Evolutionary conservation across 108 stramenopile species (phyloP).

Genomic region (Conticribra guillardii): DNA sequence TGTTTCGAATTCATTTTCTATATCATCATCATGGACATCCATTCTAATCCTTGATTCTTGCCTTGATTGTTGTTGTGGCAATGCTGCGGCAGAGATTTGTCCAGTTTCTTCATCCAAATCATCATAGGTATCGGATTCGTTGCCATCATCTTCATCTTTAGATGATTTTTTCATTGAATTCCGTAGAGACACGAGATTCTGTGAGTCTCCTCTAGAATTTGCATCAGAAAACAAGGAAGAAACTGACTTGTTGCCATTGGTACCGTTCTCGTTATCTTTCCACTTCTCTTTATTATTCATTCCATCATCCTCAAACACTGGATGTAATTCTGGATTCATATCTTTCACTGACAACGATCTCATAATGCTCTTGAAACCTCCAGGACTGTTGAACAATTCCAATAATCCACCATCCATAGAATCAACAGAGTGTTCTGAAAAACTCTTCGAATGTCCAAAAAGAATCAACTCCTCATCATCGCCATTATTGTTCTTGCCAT

Average conservation of each 20-base stretch:
- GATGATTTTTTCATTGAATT: not conserved
- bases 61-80: too few relatives aligned
- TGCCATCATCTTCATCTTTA: constrained; percentile 1
- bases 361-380: too few relatives aligned
- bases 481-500: not conserved
- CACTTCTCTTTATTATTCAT: not conserved
- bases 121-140: constrained; percentile 28
- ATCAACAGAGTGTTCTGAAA: too few relatives aligned
- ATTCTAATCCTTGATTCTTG: constrained; percentile 23
- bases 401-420: not conserved
- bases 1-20: constrained; percentile 38
- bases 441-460: too few relatives aligned
- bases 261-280: not conserved
- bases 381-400: not conserved
- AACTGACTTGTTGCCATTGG: not conserved
- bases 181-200: not conserved
- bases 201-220: too few relatives aligned
- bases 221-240: too few relatives aligned
- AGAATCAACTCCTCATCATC: not conserved
- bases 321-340: not conserved
- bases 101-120: constrained; percentile 18
- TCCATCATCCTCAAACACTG: constrained; percentile 1
- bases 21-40: constrained; percentile 12
- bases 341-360: too few relatives aligned
- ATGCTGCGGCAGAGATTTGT: not conserved